Conservation (phyloP, 2,329 filamentous ascomycete species). For the Coniochaeta hoffmannii region DNA sequence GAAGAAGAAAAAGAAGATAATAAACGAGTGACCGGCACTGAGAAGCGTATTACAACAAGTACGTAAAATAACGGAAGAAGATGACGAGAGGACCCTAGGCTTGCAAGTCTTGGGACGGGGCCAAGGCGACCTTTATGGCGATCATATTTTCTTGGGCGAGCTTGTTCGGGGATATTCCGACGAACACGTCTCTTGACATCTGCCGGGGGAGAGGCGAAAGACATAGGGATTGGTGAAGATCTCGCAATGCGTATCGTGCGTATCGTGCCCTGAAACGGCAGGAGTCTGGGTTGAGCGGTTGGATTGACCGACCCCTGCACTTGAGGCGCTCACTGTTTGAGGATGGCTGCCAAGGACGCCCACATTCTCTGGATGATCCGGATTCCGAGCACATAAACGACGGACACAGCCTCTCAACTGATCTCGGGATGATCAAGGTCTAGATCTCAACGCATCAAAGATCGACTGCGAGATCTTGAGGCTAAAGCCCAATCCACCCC, state of each 20-base stretch:
- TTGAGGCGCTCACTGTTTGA: constrained; percentile 10
- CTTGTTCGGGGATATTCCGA: not conserved
- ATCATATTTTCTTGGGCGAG: not conserved
- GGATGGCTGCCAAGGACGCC: constrained; percentile 6
- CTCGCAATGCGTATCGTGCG: not conserved
- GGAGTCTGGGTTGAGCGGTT: constrained; percentile 7
- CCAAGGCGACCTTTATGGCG: constrained; percentile 2
- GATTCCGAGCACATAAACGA: not conserved
- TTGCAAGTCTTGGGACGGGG: not conserved
- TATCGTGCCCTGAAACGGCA: constrained; percentile 8
- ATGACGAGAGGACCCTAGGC: not conserved
- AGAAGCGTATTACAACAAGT: constrained; percentile 2
- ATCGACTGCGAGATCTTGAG: not conserved
- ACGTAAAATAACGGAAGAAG: not conserved
- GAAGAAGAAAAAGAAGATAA: not conserved
- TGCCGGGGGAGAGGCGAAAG: not conserved
- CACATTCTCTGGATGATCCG: not conserved
- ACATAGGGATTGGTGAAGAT: not conserved
- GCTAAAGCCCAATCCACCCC: not conserved
- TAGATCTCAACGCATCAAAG: not conserved
- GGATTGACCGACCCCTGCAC: not conserved
- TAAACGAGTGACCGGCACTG: constrained; percentile 17
- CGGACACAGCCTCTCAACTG: not conserved
- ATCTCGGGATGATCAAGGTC: not conserved
- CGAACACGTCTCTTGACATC: not conserved